These are phyloP conservation scores for Fagus sylvatica DNA, from an alignment of 306 rosid species.

Conservation along the genomic window DNA sequence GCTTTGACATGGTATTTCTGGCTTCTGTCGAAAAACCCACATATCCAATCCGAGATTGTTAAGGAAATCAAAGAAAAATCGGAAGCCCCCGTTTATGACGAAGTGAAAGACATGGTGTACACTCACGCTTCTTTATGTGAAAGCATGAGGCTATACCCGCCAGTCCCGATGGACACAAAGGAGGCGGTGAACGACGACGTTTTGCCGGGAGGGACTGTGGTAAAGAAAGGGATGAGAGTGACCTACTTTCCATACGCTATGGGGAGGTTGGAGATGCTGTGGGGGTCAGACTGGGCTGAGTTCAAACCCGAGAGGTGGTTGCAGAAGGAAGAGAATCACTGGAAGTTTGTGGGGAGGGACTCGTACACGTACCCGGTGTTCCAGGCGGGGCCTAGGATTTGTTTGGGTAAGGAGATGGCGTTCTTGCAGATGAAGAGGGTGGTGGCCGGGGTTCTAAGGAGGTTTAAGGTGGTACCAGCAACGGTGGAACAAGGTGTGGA, in stretches of 20 bases:
- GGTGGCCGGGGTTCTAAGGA: slow-evolving; percentile 46
- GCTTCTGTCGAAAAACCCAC: slow-evolving; percentile 46
- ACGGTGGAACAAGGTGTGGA: slow-evolving; percentile 16
- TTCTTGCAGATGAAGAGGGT: slow-evolving; percentile 82
- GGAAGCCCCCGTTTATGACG: slow-evolving; percentile 27
- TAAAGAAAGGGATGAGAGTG: slow-evolving; percentile 60
- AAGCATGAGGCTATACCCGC: slow-evolving; percentile 77
- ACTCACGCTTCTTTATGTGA: slow-evolving; percentile 70
- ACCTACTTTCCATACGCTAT: slow-evolving; percentile 58
- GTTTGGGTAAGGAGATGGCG: slow-evolving; percentile 91
- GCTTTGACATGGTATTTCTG: slow-evolving; percentile 77
- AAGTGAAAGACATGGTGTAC: slow-evolving; percentile 60
- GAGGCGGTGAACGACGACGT: slow-evolving; percentile 45
- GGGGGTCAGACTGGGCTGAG: slow-evolving; percentile 69
- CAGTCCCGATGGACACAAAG: slow-evolving; percentile 51
- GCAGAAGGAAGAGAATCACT: slow-evolving; percentile 8
- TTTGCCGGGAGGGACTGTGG: slow-evolving; percentile 60
- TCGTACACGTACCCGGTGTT: slow-evolving; percentile 64
- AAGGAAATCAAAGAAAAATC: slow-evolving; percentile 33
- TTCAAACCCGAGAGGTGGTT: slow-evolving; percentile 76
- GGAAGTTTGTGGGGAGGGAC: slow-evolving; percentile 57
- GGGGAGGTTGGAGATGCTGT: slow-evolving; percentile 57
- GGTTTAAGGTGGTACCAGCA: slow-evolving; percentile 52
- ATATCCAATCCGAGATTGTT: slow-evolving; percentile 37
- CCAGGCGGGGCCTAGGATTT: slow-evolving; percentile 83